Evolutionary conservation across 495 filamentous ascomycete genomes (phyloP), one percentile per base, ranked within the genome.

Genomic region (Lepidopterella palustris): DNA sequence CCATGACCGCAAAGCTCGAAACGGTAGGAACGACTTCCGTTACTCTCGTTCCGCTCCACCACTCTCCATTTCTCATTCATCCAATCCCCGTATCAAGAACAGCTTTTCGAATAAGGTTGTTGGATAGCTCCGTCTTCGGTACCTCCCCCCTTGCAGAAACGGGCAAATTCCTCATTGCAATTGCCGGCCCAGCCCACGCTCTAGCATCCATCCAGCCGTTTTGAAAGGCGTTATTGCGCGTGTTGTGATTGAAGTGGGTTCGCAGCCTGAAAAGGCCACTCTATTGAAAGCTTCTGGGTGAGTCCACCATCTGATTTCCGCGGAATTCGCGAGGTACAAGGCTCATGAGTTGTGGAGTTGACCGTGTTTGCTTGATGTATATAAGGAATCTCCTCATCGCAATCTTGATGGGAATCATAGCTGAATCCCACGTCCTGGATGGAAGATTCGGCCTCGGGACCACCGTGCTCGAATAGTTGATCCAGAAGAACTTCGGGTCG

Each of bases 391-490:
- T 57, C 47, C 52, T 62, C 5, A 62, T 55, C 28, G 47, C 60
- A 3, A 47, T 53, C 0, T 39, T 62, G 8, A 57, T 58, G 54
- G 56, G 48, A 47, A 48, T 62, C 8, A 76, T 81, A 39, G 75
- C 75, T 5, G 80, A 82, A 65, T 75, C 77, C 0, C 79, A 82
- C 59, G 78, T 81, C 23, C 78, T 82, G 59, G 79, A 79, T 20
- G 79, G 81, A 64, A 78, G 78, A 64, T 77, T 77, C 0, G 79
- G 78, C 1, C 72, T 83, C 4, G 79, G 79, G n/a, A 74, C 74
- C 0, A 70, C 66, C 15, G 70, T 73, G 8, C 76, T 82, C 68
- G 78, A 82, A 51, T 71, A 73, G 55, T 68, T 82, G 50, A 78
- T 82, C 40, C 72, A 73, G 2, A 75, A 80, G 45, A 78, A 76